Percentiles rank a stretch among this genome's conserved stretches.
phyloP scores from a whole-genome alignment of 2,329 filamentous ascomycete genomes.

The Pyrenochaeta sp. region DNA sequence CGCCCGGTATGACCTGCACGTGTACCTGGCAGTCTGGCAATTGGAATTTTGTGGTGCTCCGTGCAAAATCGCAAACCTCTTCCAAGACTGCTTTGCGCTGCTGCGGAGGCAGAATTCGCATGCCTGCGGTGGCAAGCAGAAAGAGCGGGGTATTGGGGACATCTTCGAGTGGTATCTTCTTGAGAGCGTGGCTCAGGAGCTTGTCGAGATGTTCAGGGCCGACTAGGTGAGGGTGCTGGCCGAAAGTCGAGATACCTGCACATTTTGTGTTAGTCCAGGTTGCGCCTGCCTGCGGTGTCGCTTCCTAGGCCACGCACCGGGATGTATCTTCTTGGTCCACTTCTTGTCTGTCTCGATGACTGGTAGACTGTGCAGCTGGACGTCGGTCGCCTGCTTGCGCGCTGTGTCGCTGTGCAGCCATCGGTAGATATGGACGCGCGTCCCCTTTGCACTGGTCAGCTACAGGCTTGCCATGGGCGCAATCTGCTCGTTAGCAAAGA shows the following conservation, averaged over 20 bases:
- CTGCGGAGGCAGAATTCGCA: constrained; percentile 80
- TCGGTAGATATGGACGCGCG: constrained; percentile 90
- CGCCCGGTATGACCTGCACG: constrained; percentile 92
- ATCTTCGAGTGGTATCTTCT: constrained; percentile 77
- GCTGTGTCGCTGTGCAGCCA: constrained; percentile 83
- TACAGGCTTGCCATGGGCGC: constrained; percentile 3
- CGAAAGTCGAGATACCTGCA: constrained; percentile 83
- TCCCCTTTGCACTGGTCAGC: constrained; percentile 65
- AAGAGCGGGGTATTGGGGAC: constrained; percentile 89
- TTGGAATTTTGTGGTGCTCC: constrained; percentile 77
- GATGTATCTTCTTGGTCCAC: constrained; percentile 93
- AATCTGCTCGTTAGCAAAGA: constrained; percentile 10
- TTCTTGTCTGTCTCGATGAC: constrained; percentile 82
- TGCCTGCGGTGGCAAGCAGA: constrained; percentile 92
- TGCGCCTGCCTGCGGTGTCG: not conserved
- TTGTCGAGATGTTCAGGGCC: constrained; percentile 82
- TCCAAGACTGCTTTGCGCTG: constrained; percentile 77
- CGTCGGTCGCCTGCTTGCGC: constrained; percentile 65
- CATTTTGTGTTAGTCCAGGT: constrained; percentile 17
- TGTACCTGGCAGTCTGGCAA: constrained; percentile 90
- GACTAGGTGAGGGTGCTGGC: constrained; percentile 75
- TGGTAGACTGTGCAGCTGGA: constrained; percentile 75
- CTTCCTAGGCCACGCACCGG: constrained; percentile 62
- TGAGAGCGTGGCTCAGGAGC: constrained; percentile 82
- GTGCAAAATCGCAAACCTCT: constrained; percentile 84